Conservation (phyloP, 352 stramenopile genomes). For the Phytophthora aleatoria region DNA sequence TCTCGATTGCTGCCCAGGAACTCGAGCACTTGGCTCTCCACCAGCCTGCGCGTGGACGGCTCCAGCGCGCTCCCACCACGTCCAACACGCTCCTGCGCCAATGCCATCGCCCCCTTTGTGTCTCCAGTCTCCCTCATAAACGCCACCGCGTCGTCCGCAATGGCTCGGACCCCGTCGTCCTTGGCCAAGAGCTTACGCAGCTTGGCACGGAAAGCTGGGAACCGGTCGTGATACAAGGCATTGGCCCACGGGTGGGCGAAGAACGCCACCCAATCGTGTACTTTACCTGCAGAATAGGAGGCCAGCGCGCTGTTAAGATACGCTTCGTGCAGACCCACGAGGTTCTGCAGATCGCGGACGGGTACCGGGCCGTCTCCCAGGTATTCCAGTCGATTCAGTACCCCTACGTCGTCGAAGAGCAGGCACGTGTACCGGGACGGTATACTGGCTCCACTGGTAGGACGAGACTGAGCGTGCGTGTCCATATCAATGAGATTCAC, state of each 20-base stretch:
- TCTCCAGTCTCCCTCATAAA: constrained; percentile 74
- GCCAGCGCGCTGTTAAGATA: constrained; percentile 85
- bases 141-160: constrained; percentile 63
- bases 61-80: constrained; percentile 58
- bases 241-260: constrained; percentile 80
- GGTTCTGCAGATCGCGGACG: constrained; percentile 66
- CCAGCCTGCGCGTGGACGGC: constrained; percentile 72
- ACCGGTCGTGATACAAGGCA: constrained; percentile 81
- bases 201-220: constrained; percentile 68
- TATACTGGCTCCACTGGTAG: constrained; percentile 12
- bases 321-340: constrained; percentile 85
- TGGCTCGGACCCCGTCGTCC: constrained; percentile 66
- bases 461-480: constrained; percentile 18
- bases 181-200: constrained; percentile 67
- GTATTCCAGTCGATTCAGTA: constrained; percentile 78
- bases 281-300: constrained; percentile 69
- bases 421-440: constrained; percentile 62
- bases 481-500: constrained; percentile 30
- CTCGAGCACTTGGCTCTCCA: constrained; percentile 79
- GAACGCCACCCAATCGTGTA: constrained; percentile 87
- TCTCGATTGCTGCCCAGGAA: constrained; percentile 80
- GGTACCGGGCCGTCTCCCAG: constrained; percentile 60
- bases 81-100: constrained; percentile 72
- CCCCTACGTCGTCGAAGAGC: constrained; percentile 77
- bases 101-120: constrained; percentile 58